Evolutionary conservation across 306 rosid genomes (phyloP), one percentile per base, ranked within the genome.

Genomic region (Senna siamea): DNA sequence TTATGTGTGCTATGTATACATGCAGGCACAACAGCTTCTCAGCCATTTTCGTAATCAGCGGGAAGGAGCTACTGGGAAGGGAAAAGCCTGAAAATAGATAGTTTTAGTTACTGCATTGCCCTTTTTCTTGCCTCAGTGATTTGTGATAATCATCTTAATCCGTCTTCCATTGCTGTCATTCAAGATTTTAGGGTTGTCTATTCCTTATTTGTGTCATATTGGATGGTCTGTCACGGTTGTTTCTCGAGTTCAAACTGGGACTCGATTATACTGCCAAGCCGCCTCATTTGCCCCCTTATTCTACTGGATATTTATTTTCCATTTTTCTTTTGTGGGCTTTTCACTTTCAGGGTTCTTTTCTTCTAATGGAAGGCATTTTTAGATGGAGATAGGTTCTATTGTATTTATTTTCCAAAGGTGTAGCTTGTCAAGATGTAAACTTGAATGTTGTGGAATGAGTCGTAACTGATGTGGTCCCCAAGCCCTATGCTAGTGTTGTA

Each of bases 1-100:
- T 75, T 46, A 82, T 58, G 3, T 32, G 52, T 66, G 79, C 50
- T 38, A 18, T 41, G 41, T n/a, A 13, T 75, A n/a, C 74, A 62
- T 86, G 87, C 89, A 93, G 98, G 98, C 96, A 64, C 98, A 86
- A 46, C 98, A 93, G 75, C 93, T 93, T 81, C 96, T 93, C 55
- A 86, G 97, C 77, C 97, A 91, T 83, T 93, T 93, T 78, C 92
- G 98, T 55, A 91, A 69, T 78, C 97, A 93, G 82, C 89, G 97
- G 23, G 92, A 89, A 78, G 98, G 88, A 70, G 80, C 81, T 4
- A 56, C 77, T n/a, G 96, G 92, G 71, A 93, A 88, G 85, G 88
- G 85, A 56, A 89, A 84, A 77, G 82, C 82, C 44, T 91, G 77
- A 89, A 89, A 85, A 58, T 52, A 76, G 76, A 61, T 56, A 74